A percentile compares a stretch with the other conserved stretches of the same genome.
phyloP scores from a whole-genome alignment of 257 asterid species.

The Gardenia jasminoides region DNA sequence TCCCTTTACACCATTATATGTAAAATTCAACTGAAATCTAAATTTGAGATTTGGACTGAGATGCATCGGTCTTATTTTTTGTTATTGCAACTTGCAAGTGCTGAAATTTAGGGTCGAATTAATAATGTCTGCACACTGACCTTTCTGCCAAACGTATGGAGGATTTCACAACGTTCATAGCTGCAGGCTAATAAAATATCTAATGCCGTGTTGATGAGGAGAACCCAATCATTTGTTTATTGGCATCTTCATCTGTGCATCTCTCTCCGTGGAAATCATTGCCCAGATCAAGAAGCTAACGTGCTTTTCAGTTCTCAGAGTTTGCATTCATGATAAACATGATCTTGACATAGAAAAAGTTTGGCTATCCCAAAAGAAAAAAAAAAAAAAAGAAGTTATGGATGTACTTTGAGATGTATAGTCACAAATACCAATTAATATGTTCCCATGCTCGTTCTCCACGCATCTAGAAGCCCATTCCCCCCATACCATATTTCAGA shows the following conservation, averaged over 20 bases:
- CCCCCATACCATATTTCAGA: constrained; percentile 19
- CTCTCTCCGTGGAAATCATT: neutral
- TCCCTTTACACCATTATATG: too few relatives aligned
- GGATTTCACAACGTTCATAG: neutral
- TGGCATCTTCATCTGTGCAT: constrained; percentile 4
- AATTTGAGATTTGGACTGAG: neutral
- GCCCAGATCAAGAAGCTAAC: constrained; percentile 18
- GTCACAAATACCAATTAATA: constrained; percentile 22
- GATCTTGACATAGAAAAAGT: neutral
- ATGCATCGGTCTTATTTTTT: neutral
- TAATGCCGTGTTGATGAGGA: constrained; percentile 13
- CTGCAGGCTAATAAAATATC: neutral
- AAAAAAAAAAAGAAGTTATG: constrained; percentile 17
- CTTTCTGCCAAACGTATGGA: constrained; percentile 8
- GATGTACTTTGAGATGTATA: neutral
- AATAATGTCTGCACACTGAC: neutral
- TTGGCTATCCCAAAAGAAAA: neutral
- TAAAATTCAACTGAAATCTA: neutral
- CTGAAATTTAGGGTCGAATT: constrained; percentile 10
- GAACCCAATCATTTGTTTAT: constrained; percentile 19
- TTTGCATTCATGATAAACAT: constrained; percentile 4
- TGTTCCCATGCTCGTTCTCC: constrained; percentile 24
- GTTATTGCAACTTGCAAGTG: neutral
- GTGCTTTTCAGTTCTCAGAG: constrained; percentile 3
- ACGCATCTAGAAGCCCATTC: constrained; percentile 2